Base-by-base conservation (phyloP, 202 grass and related monocot species). In the Carex arenaria region DNA sequence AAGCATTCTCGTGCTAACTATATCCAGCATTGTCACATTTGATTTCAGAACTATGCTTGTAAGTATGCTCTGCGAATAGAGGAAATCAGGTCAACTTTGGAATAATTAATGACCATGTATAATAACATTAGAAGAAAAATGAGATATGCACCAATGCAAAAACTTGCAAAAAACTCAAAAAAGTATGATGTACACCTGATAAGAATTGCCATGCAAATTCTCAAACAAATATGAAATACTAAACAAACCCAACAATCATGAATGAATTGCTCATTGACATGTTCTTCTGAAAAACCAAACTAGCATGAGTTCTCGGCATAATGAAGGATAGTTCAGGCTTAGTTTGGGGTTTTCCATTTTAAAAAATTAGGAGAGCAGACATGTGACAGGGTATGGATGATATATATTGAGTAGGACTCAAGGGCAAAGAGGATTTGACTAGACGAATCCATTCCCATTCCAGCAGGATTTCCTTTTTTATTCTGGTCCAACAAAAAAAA, bases 21-120 rank as follows among this genome's bases (percentile, higher is more conserved):
- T 94, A 91, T 97, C 95, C 60, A 97, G 82, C 95, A 94, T 97
- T 11, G 92, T 97, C 55, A 97, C 89, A 88, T 97, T 94, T 80
- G 95, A 94, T 90, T 97, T 97, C 84, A 97, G 71, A 22, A 97
- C 95, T 67, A 97, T 97, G 72, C 95, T 97, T 72, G 95, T 97
- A 36, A 97, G 78, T 80, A 94, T 82, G 80, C 86, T 91, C 95
- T 97, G 92, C 10, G 61, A 84, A 78, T 19, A 36, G 59, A 78
- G 28, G 14, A 38, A 38, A 57, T n/a, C 38, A 38, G 53, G 31
- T 78, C 28, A 78, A 78, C 11, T 17, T 59, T 38, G 73, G 28
- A 36, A 31, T 19, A 78, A 78, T 78, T 12, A 59, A 59, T 7
- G 20, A 73, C 7, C 10, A 7, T 57, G 18, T 4, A 52, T 4